phyloP scores from a whole-genome alignment of 2,329 filamentous ascomycete species.

The Sclerotinia borealis region DNA sequence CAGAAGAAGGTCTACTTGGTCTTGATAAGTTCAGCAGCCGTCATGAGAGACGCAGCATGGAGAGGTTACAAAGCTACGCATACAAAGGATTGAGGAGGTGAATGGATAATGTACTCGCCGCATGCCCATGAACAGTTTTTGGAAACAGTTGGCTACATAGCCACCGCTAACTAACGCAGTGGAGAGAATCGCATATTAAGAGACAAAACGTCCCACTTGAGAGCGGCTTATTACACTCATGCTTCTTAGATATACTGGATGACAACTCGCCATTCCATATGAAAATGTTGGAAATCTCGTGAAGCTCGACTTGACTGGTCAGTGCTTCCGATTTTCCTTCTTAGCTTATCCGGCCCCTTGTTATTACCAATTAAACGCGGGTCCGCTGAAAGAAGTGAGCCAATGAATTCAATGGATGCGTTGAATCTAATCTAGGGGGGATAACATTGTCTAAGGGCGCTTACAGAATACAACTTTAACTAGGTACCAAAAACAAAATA shows the following conservation, averaged over 20 bases:
- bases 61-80: background rate
- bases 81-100: background rate
- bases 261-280: background rate
- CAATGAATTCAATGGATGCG: no score
- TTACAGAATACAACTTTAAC: background rate
- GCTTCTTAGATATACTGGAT: background rate
- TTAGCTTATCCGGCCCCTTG: background rate
- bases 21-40: background rate
- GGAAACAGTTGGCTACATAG: background rate
- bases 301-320: background rate
- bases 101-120: background rate
- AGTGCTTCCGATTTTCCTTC: background rate
- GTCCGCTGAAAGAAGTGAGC: background rate
- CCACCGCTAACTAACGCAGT: background rate
- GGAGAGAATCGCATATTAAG: no score
- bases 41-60: background rate
- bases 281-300: background rate
- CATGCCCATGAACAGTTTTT: background rate
- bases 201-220: background rate
- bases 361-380: background rate
- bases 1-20: no score
- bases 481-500: background rate
- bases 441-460: background rate
- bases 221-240: background rate
- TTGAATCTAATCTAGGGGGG: background rate